A percentile compares a stretch with the other conserved stretches of the same genome.
These are phyloP conservation scores for Thelonectria blattea DNA, from an alignment of 2,329 filamentous ascomycete species.

Conservation along the genomic window DNA sequence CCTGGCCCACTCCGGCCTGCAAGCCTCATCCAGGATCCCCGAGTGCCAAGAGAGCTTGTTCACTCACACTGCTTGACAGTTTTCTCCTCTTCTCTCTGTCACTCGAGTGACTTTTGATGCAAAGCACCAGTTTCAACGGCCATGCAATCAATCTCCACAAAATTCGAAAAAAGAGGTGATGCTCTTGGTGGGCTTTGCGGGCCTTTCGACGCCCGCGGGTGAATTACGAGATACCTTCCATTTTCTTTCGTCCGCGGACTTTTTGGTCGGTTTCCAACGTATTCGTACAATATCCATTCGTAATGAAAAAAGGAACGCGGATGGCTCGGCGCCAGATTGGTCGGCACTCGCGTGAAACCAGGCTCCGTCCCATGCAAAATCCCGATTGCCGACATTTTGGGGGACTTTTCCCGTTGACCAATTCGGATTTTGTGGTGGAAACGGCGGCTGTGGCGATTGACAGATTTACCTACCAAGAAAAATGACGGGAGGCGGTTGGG, in stretches of 20 bases:
- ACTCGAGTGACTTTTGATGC: constrained; percentile 4
- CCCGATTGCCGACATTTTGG: constrained; percentile 9
- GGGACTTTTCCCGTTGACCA: too few relatives aligned
- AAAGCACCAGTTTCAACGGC: background rate
- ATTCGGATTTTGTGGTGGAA: background rate
- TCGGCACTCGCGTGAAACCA: constrained; percentile 1
- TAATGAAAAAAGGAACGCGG: background rate
- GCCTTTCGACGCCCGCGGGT: background rate
- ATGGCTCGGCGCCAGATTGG: background rate
- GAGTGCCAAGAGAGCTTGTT: constrained; percentile 6
- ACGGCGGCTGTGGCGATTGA: constrained; percentile 11
- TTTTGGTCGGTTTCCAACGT: too few relatives aligned
- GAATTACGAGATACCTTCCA: too few relatives aligned
- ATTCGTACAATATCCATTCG: background rate
- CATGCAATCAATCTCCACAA: background rate
- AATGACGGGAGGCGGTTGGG: background rate
- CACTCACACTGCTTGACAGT: background rate
- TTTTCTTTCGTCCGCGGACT: too few relatives aligned
- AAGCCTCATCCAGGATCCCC: background rate
- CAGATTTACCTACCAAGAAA: background rate
- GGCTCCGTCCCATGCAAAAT: background rate
- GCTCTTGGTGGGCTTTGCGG: background rate
- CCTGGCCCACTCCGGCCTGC: constrained; percentile 6
- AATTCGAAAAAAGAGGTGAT: too few relatives aligned
- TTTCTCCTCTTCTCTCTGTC: constrained; percentile 1